phyloP scores from a whole-genome alignment of 2,329 filamentous ascomycete species.

The Xylaria sp. region DNA sequence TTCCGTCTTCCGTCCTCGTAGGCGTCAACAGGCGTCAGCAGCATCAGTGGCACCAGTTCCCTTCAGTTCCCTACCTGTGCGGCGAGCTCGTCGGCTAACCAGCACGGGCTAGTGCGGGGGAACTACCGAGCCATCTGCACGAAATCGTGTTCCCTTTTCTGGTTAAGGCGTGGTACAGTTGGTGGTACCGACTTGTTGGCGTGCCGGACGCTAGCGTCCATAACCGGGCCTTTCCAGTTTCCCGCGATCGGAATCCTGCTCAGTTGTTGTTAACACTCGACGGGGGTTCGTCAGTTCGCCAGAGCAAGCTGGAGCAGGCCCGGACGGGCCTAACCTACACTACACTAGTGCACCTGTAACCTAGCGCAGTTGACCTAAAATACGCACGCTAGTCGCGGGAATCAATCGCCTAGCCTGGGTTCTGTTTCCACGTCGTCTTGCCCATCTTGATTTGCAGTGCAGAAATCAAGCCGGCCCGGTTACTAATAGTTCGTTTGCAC shows the following conservation, averaged over 20 bases:
- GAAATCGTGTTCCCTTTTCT: constrained; percentile 20
- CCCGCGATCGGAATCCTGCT: constrained; percentile 18
- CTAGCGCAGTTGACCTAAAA: neutral
- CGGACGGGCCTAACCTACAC: constrained; percentile 1
- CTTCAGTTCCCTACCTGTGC: too few relatives aligned
- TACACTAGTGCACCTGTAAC: neutral
- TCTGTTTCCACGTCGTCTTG: neutral
- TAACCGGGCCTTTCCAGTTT: neutral
- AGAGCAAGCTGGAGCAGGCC: too few relatives aligned
- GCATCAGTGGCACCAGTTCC: too few relatives aligned
- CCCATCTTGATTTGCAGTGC: neutral
- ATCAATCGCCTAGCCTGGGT: neutral
- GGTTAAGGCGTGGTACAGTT: constrained; percentile 19
- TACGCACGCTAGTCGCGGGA: neutral
- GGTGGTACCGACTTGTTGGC: neutral
- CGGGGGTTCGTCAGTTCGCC: too few relatives aligned
- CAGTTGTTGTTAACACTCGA: neutral
- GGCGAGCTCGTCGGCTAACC: neutral
- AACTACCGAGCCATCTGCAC: constrained; percentile 23
- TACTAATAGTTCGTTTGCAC: neutral
- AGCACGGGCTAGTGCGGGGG: constrained; percentile 24
- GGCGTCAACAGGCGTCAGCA: too few relatives aligned
- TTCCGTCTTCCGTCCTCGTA: too few relatives aligned
- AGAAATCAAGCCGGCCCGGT: neutral
- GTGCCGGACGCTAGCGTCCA: neutral